These are phyloP conservation scores for Phtheirospermum japonicum DNA, from an alignment of 257 asterid species.

Conservation along the genomic window DNA sequence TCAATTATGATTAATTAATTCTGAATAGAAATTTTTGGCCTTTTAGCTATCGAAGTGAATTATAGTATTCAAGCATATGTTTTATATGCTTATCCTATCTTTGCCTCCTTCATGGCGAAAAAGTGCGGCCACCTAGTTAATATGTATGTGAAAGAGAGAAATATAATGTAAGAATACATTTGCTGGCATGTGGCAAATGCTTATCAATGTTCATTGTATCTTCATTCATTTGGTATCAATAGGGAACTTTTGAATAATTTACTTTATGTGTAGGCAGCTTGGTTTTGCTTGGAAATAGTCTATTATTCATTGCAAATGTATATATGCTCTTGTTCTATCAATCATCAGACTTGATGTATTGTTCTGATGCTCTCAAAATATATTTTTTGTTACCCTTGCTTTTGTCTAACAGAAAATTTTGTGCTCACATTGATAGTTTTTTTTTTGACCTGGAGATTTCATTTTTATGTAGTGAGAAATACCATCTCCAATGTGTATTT, in stretches of 20 bases:
- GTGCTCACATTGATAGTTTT: background rate
- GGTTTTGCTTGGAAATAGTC: slow-evolving; percentile 12
- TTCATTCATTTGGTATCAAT: background rate
- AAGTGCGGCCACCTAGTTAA: background rate
- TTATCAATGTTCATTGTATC: background rate
- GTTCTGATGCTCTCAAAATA: background rate
- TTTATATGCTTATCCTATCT: slow-evolving; percentile 4
- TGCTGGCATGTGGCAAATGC: background rate
- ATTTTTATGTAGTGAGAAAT: background rate
- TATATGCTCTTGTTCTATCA: slow-evolving; percentile 9
- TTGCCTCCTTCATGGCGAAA: background rate
- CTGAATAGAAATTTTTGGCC: too few species aligned
- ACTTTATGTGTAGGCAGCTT: background rate
- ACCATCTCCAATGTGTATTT: slow-evolving; percentile 11
- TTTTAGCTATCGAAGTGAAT: slow-evolving; percentile 8
- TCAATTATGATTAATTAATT: too few species aligned
- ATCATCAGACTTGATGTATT: background rate
- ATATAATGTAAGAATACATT: background rate
- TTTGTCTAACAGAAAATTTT: background rate
- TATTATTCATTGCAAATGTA: slow-evolving; percentile 2
- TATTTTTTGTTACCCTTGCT: background rate
- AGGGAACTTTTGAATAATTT: background rate
- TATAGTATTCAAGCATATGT: slow-evolving; percentile 8
- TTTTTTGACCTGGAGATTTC: background rate
- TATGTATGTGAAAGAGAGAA: slow-evolving; percentile 2